Conservation (phyloP, 2,329 filamentous ascomycete genomes). For the Acrocalymma vagum region DNA sequence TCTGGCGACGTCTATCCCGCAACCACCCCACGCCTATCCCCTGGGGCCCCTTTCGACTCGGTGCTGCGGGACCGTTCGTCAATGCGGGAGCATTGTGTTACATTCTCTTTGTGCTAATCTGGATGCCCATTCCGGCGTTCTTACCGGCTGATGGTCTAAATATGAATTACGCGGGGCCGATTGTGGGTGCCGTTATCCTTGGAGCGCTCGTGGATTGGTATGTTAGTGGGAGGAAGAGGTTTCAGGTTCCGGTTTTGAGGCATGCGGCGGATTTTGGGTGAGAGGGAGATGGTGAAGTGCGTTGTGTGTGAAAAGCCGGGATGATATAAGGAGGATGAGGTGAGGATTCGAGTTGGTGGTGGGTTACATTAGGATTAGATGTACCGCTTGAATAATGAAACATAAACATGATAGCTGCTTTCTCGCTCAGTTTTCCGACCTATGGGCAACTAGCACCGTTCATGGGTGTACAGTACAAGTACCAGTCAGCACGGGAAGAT, state of each 20-base stretch:
- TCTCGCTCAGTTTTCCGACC: too few relatives aligned
- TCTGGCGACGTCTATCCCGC: constrained; percentile 19
- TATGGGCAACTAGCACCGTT: too few relatives aligned
- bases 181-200: constrained; percentile 28
- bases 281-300: too few relatives aligned
- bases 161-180: constrained; percentile 40
- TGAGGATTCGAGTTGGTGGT: too few relatives aligned
- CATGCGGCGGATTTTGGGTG: too few relatives aligned
- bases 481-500: too few relatives aligned
- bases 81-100: constrained; percentile 33
- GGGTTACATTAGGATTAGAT: too few relatives aligned
- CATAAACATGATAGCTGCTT: too few relatives aligned
- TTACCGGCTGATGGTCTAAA: constrained; percentile 25
- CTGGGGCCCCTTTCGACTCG: constrained; percentile 33
- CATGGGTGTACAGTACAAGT: too few relatives aligned
- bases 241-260: constrained; percentile 28
- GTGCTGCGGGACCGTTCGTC: constrained; percentile 23
- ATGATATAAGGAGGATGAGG: too few relatives aligned
- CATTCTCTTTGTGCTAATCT: constrained; percentile 31
- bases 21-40: constrained; percentile 14
- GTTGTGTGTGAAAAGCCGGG: too few relatives aligned
- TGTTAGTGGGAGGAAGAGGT: constrained; percentile 32
- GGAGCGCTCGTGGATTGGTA: constrained; percentile 32
- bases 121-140: constrained; percentile 34
- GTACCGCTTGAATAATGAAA: too few relatives aligned